Base-by-base conservation (phyloP, 1,284 basidiomycete genomes). In the Ceratobasidium sp. region DNA sequence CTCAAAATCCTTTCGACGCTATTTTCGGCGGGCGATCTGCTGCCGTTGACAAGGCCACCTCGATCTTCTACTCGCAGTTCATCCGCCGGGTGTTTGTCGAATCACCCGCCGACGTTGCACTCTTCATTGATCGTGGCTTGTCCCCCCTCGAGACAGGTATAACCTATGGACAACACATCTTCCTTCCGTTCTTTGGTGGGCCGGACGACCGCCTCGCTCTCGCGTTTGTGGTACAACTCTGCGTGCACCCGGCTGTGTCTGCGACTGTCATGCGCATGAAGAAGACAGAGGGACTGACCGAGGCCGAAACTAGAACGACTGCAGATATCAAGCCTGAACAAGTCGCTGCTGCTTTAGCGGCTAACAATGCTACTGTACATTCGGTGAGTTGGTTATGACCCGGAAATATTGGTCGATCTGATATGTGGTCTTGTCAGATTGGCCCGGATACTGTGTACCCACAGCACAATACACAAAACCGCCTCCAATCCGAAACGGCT, bases 151-250 rank as follows among this genome's bases (percentile, higher is more conserved):
- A 82, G 31, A 78, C 64, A 56, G 79, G 79, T 27, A 79, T 75
- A 76, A 66, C 79, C 43, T 41, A 81, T 69, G 79, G 79, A 76
- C 88, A 90, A 77, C 93, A 93, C 78, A 81, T 96, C 66, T 91
- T 96, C 83, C 81, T 97, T 48, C 92, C 93, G 0, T 98, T 97
- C 87, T 92, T 95, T 80, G 96, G 95, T 64, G 96, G 96, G 0
- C 91, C 94, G 0, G 96, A 98, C 81, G 96, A 98, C 80, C 88
- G 96, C 1, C 86, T 94, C 9, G 93, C 94, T 0, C 84, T 98
- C 29, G 83, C 87, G 46, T 89, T 96, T 78, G 86, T 93, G 9
- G 87, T 93, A 13, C 94, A 96, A 81, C 85, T 96, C 14, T 94
- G 92, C 78, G 81, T 84, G 51, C 90, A 91, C 78, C 80, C 87